Percentiles rank a stretch among this genome's conserved stretches.
These are phyloP conservation scores for Aschersonia sp. DNA, from an alignment of 2,329 filamentous ascomycete species.

Conservation along the genomic window DNA sequence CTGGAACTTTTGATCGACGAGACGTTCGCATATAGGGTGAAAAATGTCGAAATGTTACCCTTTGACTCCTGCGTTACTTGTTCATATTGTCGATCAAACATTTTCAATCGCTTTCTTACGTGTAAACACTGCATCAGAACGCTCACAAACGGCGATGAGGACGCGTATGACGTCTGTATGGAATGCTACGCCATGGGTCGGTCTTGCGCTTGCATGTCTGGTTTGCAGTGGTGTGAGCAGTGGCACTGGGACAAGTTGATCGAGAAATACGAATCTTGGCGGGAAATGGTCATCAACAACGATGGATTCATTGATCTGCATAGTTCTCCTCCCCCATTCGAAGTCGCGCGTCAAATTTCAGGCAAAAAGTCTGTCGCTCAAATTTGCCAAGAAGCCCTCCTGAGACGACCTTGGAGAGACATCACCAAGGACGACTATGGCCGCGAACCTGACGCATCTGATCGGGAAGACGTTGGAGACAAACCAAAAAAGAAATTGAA, in stretches of 20 bases:
- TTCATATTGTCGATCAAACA: slow-evolving; percentile 88
- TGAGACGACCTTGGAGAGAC: slow-evolving; percentile 67
- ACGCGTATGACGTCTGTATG: slow-evolving; percentile 94
- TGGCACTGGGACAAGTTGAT: slow-evolving; percentile 72
- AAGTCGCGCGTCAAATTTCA: slow-evolving; percentile 50
- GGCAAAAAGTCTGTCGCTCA: slow-evolving; percentile 74
- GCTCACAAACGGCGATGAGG: slow-evolving; percentile 51
- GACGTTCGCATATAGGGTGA: slow-evolving; percentile 63
- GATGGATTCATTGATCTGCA: slow-evolving; percentile 52
- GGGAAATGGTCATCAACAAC: slow-evolving; percentile 59
- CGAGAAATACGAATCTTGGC: slow-evolving; percentile 70
- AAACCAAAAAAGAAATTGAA: slow-evolving; percentile 46
- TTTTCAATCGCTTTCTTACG: slow-evolving; percentile 92
- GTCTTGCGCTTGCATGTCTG: slow-evolving; percentile 78
- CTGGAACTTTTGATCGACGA: slow-evolving; percentile 71
- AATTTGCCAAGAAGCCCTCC: slow-evolving; percentile 84
- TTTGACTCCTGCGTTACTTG: slow-evolving; percentile 91
- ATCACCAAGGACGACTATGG: slow-evolving; percentile 45
- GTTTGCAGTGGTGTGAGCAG: slow-evolving; percentile 82
- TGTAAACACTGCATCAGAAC: slow-evolving; percentile 69
- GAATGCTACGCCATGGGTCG: slow-evolving; percentile 97
- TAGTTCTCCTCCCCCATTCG: slow-evolving; percentile 53
- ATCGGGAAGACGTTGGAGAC: slow-evolving; percentile 47
- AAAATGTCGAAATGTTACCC: slow-evolving; percentile 56
- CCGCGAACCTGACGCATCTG: slow-evolving; percentile 32